These are phyloP conservation scores for Candida sanyiensis DNA, from an alignment of 805 yeast species.

Conservation along the genomic window DNA sequence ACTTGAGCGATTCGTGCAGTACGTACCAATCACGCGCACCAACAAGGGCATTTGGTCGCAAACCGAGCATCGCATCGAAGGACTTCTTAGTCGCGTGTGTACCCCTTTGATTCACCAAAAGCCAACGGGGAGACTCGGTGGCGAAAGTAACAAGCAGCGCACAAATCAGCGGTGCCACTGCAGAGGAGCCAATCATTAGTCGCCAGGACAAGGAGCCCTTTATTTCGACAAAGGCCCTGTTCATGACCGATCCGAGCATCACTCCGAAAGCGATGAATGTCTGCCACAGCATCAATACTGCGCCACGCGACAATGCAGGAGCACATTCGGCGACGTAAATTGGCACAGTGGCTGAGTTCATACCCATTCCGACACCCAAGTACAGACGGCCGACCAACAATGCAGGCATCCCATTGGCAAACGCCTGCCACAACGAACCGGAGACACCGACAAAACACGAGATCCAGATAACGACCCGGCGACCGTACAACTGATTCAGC, in stretches of 20 bases:
- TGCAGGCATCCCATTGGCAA: conserved; percentile 55
- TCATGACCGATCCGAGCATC: conserved; percentile 57
- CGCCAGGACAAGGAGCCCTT: conserved; percentile 52
- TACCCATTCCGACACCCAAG: conserved; percentile 62
- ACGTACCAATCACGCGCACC: conserved; percentile 58
- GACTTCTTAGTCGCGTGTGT: conserved; percentile 48
- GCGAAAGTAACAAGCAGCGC: conserved; percentile 46
- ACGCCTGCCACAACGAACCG: conserved; percentile 62
- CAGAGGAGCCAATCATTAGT: conserved; percentile 59
- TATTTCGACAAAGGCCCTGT: conserved; percentile 49
- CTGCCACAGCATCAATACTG: conserved; percentile 68
- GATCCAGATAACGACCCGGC: conserved; percentile 55
- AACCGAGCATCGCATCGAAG: conserved; percentile 38
- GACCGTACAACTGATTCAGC: conserved; percentile 46
- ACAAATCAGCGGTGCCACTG: conserved; percentile 52
- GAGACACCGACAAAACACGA: conserved; percentile 51
- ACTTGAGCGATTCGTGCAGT: conserved; percentile 45
- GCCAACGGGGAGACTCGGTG: conserved; percentile 72
- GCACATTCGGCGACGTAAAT: conserved; percentile 59
- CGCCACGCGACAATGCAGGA: conserved; percentile 55
- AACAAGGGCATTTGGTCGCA: conserved; percentile 33
- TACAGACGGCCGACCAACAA: conserved; percentile 53
- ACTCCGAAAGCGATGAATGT: conserved; percentile 73
- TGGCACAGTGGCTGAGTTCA: conserved; percentile 63
- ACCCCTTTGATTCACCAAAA: conserved; percentile 47